Base-by-base conservation (phyloP, 192 early-diverging fungal genomes). In the Podila epicladia region DNA sequence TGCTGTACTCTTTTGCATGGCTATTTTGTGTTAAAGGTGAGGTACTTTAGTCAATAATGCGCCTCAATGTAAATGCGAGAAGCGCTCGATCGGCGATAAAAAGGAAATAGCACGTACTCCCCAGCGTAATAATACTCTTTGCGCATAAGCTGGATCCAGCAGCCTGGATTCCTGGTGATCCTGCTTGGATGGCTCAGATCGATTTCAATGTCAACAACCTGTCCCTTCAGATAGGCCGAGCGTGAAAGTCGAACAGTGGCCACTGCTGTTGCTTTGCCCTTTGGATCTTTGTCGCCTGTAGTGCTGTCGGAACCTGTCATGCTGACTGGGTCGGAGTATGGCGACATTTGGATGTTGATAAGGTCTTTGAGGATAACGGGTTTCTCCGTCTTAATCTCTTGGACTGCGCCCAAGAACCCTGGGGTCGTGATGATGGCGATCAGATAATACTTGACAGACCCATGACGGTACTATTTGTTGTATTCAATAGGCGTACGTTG, bases 71-170 rank as follows among this genome's bases (percentile, higher is more conserved):
- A 5, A 15, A 60, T 5, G 31, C 17, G 41, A 2, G 17, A 13
- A 17, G 12, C 9, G 45, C 19, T 28, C 22, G 24, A n/a, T 32
- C 38, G 57, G 28, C 9, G 9, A 24, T 13, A 9, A 68, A 32
- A 26, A 51, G 5, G 29, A n/a, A 33, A 20, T 38, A 19, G 5
- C 2, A 65, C 74, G 49, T 71, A 77, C 74, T 77, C 74, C 19
- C 68, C 74, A 12, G 75, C 75, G 2, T 37, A 26, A 33, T 64
- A 78, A 12, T 19, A 28, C 33, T 78, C 75, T 29, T 78, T 78
- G 15, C 75, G 68, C 19, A 78, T 13, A 31, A 78, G 57, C 62
- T 78, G 68, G 28, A 78, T 67, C 75, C 75, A 78, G 28, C 75
- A 78, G 0, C 69, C 75, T 12, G 75, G 69, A 31, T 78, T 68